Evolutionary conservation across 345 rosid species (phyloP), one percentile per base, ranked within the genome.

Genomic region (Euclidium syriacum): DNA sequence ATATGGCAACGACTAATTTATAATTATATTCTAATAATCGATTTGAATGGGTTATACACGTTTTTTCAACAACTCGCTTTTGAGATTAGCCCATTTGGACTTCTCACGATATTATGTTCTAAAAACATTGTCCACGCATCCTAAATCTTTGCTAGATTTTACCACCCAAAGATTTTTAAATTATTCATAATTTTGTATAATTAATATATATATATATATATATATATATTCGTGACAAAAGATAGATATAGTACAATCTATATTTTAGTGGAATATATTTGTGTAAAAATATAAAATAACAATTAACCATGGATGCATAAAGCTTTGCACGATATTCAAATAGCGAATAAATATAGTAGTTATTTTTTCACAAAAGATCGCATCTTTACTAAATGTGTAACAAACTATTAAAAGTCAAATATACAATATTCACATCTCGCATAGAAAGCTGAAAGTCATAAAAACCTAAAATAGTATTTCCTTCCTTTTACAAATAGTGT

Each of bases 1-100:
- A 42, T 44, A 16, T 42, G 39, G 67, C 18, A 68, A 51, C 61
- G 61, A 68, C 73, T 34, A 30, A 46, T 46, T 17, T 62, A 62
- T 46, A 46, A 53, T 48, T 33, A 59, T 32, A 61, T 15, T 43
- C 19, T 34, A 19, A 44, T 26, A 25, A 23, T 20, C 11, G 27
- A 22, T 70, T 9, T 20, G 27, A 53, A 53, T 51, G 62, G 8
- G 16, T 47, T 9, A 36, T 20, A 62, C 64, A 70, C 64, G 69
- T 62, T 70, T 70, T 64, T 30, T 44, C 43, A 51, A 62, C 43
- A 70, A 62, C 57, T 62, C 58, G 68, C 63, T 54, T 70, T 46
- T 10, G 43, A 33, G 66, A 62, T 53, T 62, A 70, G 20, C 30
- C 40, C 68, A 41, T 26, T 40, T 62, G 51, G 63, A 70, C 68